Percentiles rank a stretch among this genome's conserved stretches.
Evolutionary conservation across 2,329 filamentous ascomycete species (phyloP).

Genomic region (Xylaria sp.): DNA sequence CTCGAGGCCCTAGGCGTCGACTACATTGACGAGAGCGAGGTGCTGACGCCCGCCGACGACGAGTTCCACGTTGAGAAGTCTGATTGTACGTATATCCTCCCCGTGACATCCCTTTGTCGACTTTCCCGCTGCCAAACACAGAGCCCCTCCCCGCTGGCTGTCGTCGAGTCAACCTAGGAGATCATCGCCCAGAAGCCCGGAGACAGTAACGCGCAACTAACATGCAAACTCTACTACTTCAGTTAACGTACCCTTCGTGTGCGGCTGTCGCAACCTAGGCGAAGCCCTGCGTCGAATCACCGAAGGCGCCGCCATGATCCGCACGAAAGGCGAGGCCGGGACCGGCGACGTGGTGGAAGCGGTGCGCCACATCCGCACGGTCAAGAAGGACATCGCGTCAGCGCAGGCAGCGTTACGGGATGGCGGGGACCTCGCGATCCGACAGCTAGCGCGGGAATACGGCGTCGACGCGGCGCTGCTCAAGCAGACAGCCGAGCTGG

Average conservation of each 20-base stretch:
- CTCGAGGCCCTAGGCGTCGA: constrained; percentile 93
- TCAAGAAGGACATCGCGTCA: constrained; percentile 79
- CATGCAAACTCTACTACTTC: background rate
- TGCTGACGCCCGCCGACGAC: constrained; percentile 92
- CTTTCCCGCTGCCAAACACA: background rate
- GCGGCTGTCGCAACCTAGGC: constrained; percentile 91
- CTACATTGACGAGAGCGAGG: constrained; percentile 98
- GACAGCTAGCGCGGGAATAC: constrained; percentile 80
- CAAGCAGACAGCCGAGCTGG: constrained; percentile 84
- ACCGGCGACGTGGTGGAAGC: constrained; percentile 97
- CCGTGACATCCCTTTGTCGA: background rate
- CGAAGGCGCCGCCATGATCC: constrained; percentile 97
- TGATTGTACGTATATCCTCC: constrained; percentile 49
- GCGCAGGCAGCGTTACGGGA: constrained; percentile 75
- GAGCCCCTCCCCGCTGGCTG: background rate
- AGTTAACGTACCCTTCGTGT: constrained; percentile 86
- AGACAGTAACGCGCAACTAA: background rate
- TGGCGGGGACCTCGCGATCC: constrained; percentile 58
- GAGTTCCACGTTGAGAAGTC: constrained; percentile 91
- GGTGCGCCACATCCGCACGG: constrained; percentile 92
- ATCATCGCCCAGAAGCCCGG: background rate
- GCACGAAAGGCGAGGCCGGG: constrained; percentile 97
- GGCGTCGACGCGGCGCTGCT: constrained; percentile 79
- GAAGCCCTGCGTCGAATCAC: constrained; percentile 89
- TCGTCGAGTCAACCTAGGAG: background rate